Percentiles rank a stretch among this genome's conserved stretches.
These are phyloP conservation scores for Schizothecium vesticola DNA, from an alignment of 495 filamentous ascomycete genomes.

Conservation along the genomic window DNA sequence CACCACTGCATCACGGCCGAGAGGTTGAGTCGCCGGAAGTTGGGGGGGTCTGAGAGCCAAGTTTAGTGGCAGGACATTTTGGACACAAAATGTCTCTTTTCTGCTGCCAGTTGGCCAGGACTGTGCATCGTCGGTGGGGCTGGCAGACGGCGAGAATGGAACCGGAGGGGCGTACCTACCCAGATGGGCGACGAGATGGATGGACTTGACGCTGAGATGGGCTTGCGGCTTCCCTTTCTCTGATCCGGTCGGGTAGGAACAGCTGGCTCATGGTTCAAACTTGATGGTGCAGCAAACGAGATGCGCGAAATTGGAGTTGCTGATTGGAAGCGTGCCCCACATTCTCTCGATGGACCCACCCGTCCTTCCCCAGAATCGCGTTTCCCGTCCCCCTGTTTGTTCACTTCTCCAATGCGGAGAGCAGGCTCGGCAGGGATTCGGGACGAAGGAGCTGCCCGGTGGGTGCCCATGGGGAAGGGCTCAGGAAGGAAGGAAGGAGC, in stretches of 20 bases:
- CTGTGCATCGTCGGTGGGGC: neutral
- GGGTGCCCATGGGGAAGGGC: conserved; percentile 10
- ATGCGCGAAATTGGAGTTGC: neutral
- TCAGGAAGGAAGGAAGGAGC: conserved; percentile 5
- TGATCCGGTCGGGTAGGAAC: no score
- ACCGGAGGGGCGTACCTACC: no score
- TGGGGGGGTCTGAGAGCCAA: conserved; percentile 13
- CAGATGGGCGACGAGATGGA: no score
- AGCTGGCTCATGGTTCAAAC: neutral
- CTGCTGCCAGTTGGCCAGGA: neutral
- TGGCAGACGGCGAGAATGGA: no score
- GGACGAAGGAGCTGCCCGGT: conserved; percentile 4
- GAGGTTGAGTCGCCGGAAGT: neutral
- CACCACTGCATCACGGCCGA: neutral
- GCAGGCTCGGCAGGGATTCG: neutral
- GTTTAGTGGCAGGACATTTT: neutral
- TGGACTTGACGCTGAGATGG: no score
- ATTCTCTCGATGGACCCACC: neutral
- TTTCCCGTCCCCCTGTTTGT: conserved; percentile 5
- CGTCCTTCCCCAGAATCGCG: neutral
- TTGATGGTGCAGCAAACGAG: neutral
- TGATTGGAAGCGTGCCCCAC: conserved; percentile 10
- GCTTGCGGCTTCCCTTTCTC: no score
- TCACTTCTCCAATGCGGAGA: conserved; percentile 24
- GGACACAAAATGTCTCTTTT: neutral